Evolutionary conservation across 164 flowering plant species (phyloP).

Genomic region (Tinospora cordifolia): DNA sequence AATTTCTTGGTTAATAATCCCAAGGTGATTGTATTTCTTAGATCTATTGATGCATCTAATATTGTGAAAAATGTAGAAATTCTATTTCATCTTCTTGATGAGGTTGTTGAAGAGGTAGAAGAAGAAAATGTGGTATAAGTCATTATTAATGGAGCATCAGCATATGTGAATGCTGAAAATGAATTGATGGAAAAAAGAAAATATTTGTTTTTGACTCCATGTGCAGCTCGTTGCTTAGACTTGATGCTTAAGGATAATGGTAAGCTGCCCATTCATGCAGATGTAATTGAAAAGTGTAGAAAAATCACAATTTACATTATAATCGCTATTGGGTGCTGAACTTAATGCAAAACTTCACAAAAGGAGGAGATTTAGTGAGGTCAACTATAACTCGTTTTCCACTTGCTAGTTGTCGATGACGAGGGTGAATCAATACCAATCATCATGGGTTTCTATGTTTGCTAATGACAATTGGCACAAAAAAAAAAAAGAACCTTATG

Average conservation of each 20-base stretch:
- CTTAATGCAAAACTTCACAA: neutral
- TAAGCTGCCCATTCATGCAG: neutral
- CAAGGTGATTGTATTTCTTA: neutral
- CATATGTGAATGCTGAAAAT: neutral
- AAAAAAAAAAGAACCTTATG: no score
- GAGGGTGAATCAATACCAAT: neutral
- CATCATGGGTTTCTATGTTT: no score
- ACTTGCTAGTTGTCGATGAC: neutral
- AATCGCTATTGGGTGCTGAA: neutral
- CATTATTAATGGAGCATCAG: neutral
- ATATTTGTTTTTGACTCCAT: neutral
- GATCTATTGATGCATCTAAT: neutral
- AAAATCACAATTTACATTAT: neutral
- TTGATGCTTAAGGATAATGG: neutral
- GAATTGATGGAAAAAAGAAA: neutral
- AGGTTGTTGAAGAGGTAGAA: neutral
- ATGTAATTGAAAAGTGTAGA: neutral
- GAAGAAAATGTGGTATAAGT: constrained; percentile 1
- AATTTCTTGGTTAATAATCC: constrained; percentile 8
- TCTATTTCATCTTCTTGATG: no score
- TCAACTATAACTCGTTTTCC: neutral
- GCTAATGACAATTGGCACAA: no score
- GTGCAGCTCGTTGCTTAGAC: neutral
- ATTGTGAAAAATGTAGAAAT: no score
- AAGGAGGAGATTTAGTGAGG: neutral